Percentiles rank a stretch among this genome's conserved stretches.
phyloP scores from a whole-genome alignment of 306 rosid species.

The Hippophae tibetana region DNA sequence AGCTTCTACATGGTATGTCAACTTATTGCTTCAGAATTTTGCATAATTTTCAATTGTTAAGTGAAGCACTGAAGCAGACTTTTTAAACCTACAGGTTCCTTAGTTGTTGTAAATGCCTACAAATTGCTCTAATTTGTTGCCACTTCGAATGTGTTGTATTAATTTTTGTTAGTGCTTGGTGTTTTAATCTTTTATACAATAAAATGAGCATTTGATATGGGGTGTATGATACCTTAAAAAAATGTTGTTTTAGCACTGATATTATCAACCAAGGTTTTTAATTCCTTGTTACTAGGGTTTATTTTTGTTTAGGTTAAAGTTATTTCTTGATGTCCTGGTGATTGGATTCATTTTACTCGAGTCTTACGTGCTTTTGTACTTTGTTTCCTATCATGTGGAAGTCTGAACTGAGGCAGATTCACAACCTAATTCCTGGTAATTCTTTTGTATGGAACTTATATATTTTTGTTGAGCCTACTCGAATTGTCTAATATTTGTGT shows the following conservation, averaged over 20 bases:
- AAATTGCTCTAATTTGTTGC: neutral
- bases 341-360: conserved; percentile 15
- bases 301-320: neutral
- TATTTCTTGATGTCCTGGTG: neutral
- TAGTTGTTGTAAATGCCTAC: neutral
- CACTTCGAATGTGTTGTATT: neutral
- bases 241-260: too few relatives aligned
- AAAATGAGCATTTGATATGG: too few relatives aligned
- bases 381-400: conserved; percentile 54
- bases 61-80: too few relatives aligned
- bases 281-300: neutral
- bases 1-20: conserved; percentile 77
- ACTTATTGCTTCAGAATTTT: neutral
- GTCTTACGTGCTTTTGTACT: conserved; percentile 36
- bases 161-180: neutral
- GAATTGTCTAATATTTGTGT: conserved; percentile 4
- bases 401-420: conserved; percentile 92
- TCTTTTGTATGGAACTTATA: conserved; percentile 17
- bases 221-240: too few relatives aligned
- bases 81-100: neutral
- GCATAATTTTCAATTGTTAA: too few relatives aligned
- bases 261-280: too few relatives aligned
- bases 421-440: conserved; percentile 90
- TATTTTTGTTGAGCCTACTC: conserved; percentile 5
- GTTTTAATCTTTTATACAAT: too few relatives aligned